Percentiles rank a stretch among this genome's conserved stretches.
Conservation (phyloP, 139 green algal genomes). For the Micromonas commoda region DNA sequence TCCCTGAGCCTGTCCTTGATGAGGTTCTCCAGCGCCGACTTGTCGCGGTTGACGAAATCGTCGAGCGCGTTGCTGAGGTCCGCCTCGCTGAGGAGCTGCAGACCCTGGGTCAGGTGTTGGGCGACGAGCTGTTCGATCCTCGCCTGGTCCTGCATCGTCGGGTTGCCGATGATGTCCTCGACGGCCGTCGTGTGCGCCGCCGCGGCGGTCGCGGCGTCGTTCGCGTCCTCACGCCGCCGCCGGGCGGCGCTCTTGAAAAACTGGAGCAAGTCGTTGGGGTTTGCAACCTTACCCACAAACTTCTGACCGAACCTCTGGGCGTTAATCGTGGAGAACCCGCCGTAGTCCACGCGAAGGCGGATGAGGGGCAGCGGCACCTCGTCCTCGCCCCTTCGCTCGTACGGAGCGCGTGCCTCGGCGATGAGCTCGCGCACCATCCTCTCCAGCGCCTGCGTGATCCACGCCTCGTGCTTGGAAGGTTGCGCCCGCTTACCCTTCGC, state of each 20-base stretch:
- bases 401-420: slow-evolving; percentile 1
- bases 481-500: background rate
- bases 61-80: slow-evolving; percentile 17
- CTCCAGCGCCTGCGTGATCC: slow-evolving; percentile 59
- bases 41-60: slow-evolving; percentile 24
- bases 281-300: slow-evolving; percentile 93
- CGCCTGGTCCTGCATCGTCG: background rate
- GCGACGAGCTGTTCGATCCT: slow-evolving; percentile 11
- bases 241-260: slow-evolving; percentile 66
- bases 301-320: slow-evolving; percentile 85
- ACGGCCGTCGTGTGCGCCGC: background rate
- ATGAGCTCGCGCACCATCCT: slow-evolving; percentile 61
- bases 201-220: background rate
- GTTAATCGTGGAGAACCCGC: slow-evolving; percentile 88
- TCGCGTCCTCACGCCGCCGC: background rate
- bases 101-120: slow-evolving; percentile 3
- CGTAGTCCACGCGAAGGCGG: slow-evolving; percentile 85
- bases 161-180: slow-evolving; percentile 3
- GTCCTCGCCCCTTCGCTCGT: background rate
- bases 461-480: background rate
- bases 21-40: background rate
- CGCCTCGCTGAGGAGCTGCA: background rate
- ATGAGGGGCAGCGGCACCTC: slow-evolving; percentile 58
- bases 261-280: slow-evolving; percentile 89
- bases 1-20: background rate